Percentiles rank a stretch among this genome's conserved stretches.
Evolutionary conservation across 2,329 filamentous ascomycete species (phyloP).

Genomic region (Thelonectria discophora): DNA sequence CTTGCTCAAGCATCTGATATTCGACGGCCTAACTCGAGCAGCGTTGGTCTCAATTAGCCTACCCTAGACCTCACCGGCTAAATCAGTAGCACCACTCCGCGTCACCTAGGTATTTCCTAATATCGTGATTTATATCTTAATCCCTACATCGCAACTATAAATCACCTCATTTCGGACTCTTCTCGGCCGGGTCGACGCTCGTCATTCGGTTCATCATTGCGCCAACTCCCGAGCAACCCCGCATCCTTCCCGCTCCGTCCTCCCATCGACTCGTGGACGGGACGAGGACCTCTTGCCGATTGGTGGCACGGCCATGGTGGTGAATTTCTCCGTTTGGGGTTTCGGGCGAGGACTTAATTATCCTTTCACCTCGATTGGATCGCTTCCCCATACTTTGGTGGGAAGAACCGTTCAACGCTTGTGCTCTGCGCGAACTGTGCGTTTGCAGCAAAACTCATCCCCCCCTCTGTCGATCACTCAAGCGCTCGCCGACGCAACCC

Average conservation of each 20-base stretch:
- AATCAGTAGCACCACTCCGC: too few relatives aligned
- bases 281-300: conserved; percentile 9
- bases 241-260: conserved; percentile 7
- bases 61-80: too few relatives aligned
- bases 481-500: conserved; percentile 9
- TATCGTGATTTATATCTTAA: not conserved
- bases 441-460: not conserved
- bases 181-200: not conserved
- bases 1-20: too few relatives aligned
- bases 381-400: conserved; percentile 11
- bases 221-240: conserved; percentile 17
- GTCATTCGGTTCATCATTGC: conserved; percentile 10
- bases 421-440: not conserved
- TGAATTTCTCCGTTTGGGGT: conserved; percentile 17
- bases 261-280: conserved; percentile 2
- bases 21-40: too few relatives aligned
- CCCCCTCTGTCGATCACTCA: conserved; percentile 16
- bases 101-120: not conserved
- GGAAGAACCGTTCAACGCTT: not conserved
- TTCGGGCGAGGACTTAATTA: not conserved
- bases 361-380: conserved; percentile 8
- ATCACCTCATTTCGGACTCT: not conserved
- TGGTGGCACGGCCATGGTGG: conserved; percentile 11
- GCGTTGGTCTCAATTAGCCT: too few relatives aligned
- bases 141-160: not conserved